Evolutionary conservation across 2,329 filamentous ascomycete species (phyloP).

Genomic region (Boeremia exigua): DNA sequence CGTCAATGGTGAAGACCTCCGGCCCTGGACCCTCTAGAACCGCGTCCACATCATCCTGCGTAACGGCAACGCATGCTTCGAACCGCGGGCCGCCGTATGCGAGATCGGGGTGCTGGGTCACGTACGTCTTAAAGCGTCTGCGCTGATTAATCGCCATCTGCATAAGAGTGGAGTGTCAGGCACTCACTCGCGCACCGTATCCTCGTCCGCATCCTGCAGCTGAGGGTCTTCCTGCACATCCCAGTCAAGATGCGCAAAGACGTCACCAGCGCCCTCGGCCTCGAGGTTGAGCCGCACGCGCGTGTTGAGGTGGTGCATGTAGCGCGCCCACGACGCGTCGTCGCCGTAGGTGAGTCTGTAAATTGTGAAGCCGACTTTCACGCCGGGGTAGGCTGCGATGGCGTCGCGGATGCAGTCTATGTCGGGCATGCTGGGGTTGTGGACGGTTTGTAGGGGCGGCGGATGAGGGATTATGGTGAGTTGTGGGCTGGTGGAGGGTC

Average conservation of each 20-base stretch:
- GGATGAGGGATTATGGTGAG: background rate
- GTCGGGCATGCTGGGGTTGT: background rate
- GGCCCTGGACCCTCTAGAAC: background rate
- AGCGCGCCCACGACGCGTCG: conserved; percentile 13
- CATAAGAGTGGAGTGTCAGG: no score
- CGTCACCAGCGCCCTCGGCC: conserved; percentile 2
- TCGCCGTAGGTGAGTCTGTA: conserved; percentile 18
- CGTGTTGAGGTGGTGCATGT: conserved; percentile 14
- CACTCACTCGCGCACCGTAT: background rate
- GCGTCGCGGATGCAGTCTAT: background rate
- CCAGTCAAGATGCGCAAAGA: conserved; percentile 13
- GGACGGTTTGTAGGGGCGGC: background rate
- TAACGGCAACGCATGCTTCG: background rate
- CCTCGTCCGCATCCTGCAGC: conserved; percentile 3
- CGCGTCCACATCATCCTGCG: background rate
- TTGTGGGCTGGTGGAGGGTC: background rate
- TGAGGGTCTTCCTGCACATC: conserved; percentile 13
- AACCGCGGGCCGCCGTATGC: background rate
- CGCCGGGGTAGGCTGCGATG: conserved; percentile 1
- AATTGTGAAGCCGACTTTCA: conserved; percentile 14
- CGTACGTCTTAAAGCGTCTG: background rate
- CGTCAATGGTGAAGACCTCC: background rate
- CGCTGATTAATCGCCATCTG: background rate
- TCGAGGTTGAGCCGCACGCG: conserved; percentile 11
- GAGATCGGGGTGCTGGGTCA: background rate